phyloP scores from a whole-genome alignment of 805 yeast genomes.

The Martiniozyma abietophila region DNA sequence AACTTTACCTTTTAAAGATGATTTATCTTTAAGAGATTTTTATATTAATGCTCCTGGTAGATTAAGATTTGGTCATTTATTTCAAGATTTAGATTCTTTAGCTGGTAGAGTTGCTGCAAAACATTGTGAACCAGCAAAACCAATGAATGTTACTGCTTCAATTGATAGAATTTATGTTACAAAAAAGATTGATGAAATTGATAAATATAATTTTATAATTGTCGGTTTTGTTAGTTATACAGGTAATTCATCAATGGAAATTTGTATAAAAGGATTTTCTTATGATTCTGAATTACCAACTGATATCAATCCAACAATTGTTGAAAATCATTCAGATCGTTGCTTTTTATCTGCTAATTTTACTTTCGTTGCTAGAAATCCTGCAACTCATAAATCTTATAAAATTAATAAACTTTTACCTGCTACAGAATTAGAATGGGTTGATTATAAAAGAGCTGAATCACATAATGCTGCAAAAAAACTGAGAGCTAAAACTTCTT shows the following conservation, averaged over 20 bases:
- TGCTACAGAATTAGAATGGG: conserved; percentile 64
- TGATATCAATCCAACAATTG: conserved; percentile 41
- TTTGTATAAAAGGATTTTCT: conserved; percentile 80
- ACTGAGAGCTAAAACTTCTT: conserved; percentile 56
- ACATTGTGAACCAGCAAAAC: conserved; percentile 92
- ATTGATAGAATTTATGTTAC: conserved; percentile 87
- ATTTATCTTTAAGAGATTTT: conserved; percentile 72
- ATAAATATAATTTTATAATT: conserved; percentile 63
- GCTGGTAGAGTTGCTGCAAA: conserved; percentile 92
- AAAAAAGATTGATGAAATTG: conserved; percentile 71
- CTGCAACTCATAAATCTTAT: conserved; percentile 82
- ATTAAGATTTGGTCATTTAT: conserved; percentile 82
- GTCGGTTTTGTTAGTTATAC: conserved; percentile 95
- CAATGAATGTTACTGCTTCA: conserved; percentile 91
- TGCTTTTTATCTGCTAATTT: conserved; percentile 83
- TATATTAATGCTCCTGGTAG: conserved; percentile 90
- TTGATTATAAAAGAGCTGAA: conserved; percentile 81
- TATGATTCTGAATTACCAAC: conserved; percentile 46
- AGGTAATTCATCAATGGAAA: conserved; percentile 93
- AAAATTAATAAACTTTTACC: conserved; percentile 80
- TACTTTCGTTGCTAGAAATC: conserved; percentile 93
- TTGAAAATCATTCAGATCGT: conserved; percentile 45
- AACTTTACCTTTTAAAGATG: conserved; percentile 75
- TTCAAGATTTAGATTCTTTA: conserved; percentile 88
- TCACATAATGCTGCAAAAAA: conserved; percentile 83